Conservation (phyloP, 1,284 basidiomycete genomes). For the Sanghuangporus baumii region DNA sequence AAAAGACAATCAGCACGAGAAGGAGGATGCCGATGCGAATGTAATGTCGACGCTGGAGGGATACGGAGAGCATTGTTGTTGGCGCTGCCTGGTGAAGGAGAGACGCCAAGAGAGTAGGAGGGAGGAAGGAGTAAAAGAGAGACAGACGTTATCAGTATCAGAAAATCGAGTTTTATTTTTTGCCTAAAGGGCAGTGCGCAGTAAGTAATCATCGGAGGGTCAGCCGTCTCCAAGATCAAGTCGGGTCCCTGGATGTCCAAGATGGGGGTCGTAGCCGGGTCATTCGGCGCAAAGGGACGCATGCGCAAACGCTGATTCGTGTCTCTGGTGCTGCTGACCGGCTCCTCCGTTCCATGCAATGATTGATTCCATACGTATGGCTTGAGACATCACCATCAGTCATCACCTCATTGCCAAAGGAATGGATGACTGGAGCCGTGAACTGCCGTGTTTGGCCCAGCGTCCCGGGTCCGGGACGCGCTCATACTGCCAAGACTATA, state of each 20-base stretch:
- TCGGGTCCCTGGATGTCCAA: background rate
- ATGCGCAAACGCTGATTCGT: background rate
- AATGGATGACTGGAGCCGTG: background rate
- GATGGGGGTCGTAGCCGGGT: background rate
- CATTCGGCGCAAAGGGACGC: background rate
- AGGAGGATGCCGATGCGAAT: background rate
- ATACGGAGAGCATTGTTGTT: slow-evolving; percentile 1
- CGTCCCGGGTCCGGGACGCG: background rate
- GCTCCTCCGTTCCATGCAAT: background rate
- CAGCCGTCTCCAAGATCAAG: background rate
- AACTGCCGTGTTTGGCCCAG: background rate
- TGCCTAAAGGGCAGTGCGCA: background rate
- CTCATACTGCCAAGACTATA: background rate
- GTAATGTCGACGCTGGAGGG: slow-evolving; percentile 6
- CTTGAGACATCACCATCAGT: background rate
- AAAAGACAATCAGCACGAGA: background rate
- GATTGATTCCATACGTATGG: too few relatives aligned
- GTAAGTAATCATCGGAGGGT: background rate
- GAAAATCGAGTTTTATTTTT: background rate
- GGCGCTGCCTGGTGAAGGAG: background rate
- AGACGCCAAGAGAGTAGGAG: background rate
- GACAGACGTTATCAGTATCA: background rate
- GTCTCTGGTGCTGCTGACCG: background rate
- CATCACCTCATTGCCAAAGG: too few relatives aligned
- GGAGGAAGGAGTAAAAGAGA: background rate